Evolutionary conservation across 73 alveolate genomes (phyloP).

Genomic region (Uronychia setigera): DNA sequence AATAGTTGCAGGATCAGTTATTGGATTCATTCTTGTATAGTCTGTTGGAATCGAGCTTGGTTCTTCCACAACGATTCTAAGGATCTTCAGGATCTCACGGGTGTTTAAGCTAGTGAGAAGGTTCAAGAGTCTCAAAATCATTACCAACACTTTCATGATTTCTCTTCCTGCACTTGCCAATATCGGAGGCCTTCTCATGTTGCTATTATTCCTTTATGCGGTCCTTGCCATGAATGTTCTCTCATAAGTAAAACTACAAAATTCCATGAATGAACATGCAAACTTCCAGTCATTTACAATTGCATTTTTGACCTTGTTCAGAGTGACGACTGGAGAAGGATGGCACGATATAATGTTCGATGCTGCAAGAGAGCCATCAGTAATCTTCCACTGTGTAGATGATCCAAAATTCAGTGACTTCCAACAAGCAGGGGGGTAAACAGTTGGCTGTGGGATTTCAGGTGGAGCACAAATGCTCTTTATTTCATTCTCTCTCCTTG

Average conservation of each 20-base stretch:
- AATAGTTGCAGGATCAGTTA: conserved; percentile 2
- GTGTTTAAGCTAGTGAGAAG: conserved; percentile 40
- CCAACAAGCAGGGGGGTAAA: not conserved
- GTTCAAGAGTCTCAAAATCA: conserved; percentile 5
- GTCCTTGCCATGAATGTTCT: conserved; percentile 58
- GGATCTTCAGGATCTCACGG: conserved; percentile 47
- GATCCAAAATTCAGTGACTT: not conserved
- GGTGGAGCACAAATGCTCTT: not conserved
- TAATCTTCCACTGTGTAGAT: not conserved
- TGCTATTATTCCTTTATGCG: conserved; percentile 49
- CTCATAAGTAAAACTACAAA: conserved; percentile 46
- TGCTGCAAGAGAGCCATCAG: not conserved
- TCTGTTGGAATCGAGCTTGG: not conserved
- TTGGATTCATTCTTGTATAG: conserved; percentile 21
- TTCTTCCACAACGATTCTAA: conserved; percentile 18
- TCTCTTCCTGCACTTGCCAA: conserved; percentile 67
- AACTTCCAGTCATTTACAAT: conserved; percentile 7
- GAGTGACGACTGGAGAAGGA: not conserved
- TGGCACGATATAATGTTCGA: not conserved
- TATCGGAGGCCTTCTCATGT: conserved; percentile 45
- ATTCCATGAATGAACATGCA: conserved; percentile 17
- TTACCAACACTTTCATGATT: conserved; percentile 32
- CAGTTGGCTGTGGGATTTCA: not conserved
- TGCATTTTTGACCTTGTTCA: not conserved
- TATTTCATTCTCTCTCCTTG: not conserved